Percentiles rank a stretch among this genome's conserved stretches.
Evolutionary conservation across 78 protist genomes (phyloP).

Genomic region (Dictyostelium discoideum): dicty_2.7 NC_007091.3:3428001-3428500

Average conservation of each 20-base stretch:
- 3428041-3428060: conserved; percentile 58
- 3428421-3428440: not conserved
- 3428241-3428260: conserved; percentile 66
- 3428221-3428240: conserved; percentile 85
- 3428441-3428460: too few relatives aligned
- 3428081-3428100: not conserved
- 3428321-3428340: not conserved
- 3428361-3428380: conserved; percentile 50
- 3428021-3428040: conserved; percentile 2
- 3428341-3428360: not conserved
- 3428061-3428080: conserved; percentile 71
- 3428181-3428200: conserved; percentile 98
- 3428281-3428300: not conserved
- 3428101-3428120: not conserved
- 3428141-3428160: conserved; percentile 97
- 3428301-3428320: not conserved
- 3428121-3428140: conserved; percentile 95
- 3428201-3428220: conserved; percentile 91
- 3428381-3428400: conserved; percentile 42
- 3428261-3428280: not conserved
- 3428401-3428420: not conserved
- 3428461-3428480: not conserved
- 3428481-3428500: conserved; percentile 1
- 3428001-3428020: not conserved
- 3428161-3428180: conserved; percentile 98